Conservation (phyloP, 805 yeast genomes). For the Cyberlindnera meyerae region DNA sequence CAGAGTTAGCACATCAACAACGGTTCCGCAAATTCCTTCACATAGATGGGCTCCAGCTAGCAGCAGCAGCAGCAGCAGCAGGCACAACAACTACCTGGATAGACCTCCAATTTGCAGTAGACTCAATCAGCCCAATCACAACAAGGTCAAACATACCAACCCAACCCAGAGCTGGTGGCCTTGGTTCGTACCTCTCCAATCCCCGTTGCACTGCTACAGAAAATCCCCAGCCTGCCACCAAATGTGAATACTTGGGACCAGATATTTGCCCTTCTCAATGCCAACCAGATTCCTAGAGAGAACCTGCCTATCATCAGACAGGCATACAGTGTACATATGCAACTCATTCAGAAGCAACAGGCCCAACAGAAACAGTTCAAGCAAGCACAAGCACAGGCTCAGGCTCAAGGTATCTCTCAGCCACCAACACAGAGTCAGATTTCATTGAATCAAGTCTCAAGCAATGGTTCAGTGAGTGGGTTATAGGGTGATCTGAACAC, state of each 20-base stretch:
- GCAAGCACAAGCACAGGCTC: conserved; percentile 30
- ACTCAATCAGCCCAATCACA: too few species aligned
- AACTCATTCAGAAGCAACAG: conserved; percentile 44
- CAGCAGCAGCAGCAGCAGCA: conserved; percentile 7
- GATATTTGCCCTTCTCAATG: conserved; percentile 57
- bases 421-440: too few species aligned
- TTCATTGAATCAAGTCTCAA: too few species aligned
- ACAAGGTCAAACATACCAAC: conserved; percentile 4
- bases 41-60: conserved; percentile 6
- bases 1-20: conserved; percentile 2
- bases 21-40: conserved; percentile 1
- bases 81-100: too few species aligned
- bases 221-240: conserved; percentile 73
- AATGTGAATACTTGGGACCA: conserved; percentile 79
- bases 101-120: too few species aligned
- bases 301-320: conserved; percentile 57
- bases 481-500: conserved; percentile 15
- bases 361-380: conserved; percentile 33
- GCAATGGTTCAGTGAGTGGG: too few species aligned
- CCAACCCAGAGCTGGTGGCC: conserved; percentile 32
- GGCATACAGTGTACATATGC: conserved; percentile 63
- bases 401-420: too few species aligned
- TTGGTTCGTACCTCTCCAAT: conserved; percentile 59
- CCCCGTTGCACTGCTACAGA: conserved; percentile 59
- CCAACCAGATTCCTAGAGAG: conserved; percentile 53